Conservation (phyloP, 805 yeast genomes). For the Jamesozyma rosinii region DNA sequence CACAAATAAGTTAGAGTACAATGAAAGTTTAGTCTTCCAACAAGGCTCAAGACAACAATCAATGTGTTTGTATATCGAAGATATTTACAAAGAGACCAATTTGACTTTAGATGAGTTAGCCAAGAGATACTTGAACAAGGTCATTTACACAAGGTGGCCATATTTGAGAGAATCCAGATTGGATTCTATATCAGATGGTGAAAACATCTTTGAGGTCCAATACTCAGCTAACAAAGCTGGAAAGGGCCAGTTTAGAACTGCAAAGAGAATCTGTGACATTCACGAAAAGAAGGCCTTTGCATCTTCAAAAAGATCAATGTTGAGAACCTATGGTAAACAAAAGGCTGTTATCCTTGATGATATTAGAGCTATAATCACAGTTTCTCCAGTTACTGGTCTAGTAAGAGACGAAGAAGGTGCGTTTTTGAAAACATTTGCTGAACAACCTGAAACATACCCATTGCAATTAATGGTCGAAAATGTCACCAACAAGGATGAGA, state of each 20-base stretch:
- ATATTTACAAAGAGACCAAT: slow-evolving; percentile 42
- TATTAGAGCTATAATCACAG: slow-evolving; percentile 53
- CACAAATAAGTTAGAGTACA: slow-evolving; percentile 41
- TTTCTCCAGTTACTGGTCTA: slow-evolving; percentile 71
- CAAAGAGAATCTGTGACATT: slow-evolving; percentile 35
- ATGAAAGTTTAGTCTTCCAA: slow-evolving; percentile 70
- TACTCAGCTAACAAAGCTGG: slow-evolving; percentile 5
- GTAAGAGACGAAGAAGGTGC: slow-evolving; percentile 65
- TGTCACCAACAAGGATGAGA: slow-evolving; percentile 61
- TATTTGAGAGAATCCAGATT: slow-evolving; percentile 73
- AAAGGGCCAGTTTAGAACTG: slow-evolving; percentile 27
- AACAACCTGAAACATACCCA: slow-evolving; percentile 53
- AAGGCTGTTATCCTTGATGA: slow-evolving; percentile 55
- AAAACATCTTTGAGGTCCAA: slow-evolving; percentile 34
- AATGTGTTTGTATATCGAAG: slow-evolving; percentile 53
- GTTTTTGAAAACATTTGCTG: slow-evolving; percentile 58
- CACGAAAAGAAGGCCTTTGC: slow-evolving; percentile 42
- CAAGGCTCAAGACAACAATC: slow-evolving; percentile 79
- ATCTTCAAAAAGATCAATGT: slow-evolving; percentile 34
- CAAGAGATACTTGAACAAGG: slow-evolving; percentile 47
- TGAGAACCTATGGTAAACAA: slow-evolving; percentile 37
- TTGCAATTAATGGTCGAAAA: slow-evolving; percentile 69
- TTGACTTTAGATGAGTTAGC: slow-evolving; percentile 56
- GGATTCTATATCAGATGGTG: slow-evolving; percentile 49
- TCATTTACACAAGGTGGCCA: slow-evolving; percentile 85